Conservation (phyloP, 2,329 filamentous ascomycete species). For the Aureobasidium zeae region DNA sequence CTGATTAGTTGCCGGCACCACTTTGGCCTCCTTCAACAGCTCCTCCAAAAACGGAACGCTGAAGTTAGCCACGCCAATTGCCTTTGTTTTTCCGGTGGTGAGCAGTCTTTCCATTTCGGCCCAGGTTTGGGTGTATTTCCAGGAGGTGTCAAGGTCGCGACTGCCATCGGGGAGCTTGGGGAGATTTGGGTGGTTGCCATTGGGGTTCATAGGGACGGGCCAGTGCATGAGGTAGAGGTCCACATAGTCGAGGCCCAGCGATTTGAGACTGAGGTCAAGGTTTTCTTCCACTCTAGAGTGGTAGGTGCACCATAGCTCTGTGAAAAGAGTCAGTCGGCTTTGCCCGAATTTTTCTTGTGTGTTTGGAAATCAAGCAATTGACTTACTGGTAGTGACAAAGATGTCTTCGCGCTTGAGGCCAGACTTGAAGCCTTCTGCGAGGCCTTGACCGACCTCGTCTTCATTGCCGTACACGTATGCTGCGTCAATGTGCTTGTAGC, state of each 20-base stretch:
- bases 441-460: constrained; percentile 68
- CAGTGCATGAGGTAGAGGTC: constrained; percentile 75
- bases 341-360: not conserved
- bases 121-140: constrained; percentile 69
- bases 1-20: constrained; percentile 60
- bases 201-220: constrained; percentile 71
- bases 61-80: constrained; percentile 44
- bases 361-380: too few species aligned
- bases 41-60: constrained; percentile 39
- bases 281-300: constrained; percentile 59
- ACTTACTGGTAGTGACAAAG: constrained; percentile 62
- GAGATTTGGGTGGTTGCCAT: constrained; percentile 55
- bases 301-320: constrained; percentile 59
- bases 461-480: constrained; percentile 76
- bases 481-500: constrained; percentile 53
- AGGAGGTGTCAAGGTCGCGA: constrained; percentile 60
- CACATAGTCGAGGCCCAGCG: constrained; percentile 68
- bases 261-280: constrained; percentile 63
- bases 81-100: constrained; percentile 39
- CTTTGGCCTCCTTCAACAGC: constrained; percentile 49
- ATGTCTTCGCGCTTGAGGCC: constrained; percentile 67
- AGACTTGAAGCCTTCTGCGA: constrained; percentile 59
- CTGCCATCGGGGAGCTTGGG: constrained; percentile 65
- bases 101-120: constrained; percentile 60
- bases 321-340: not conserved